Conservation (phyloP, 2,329 filamentous ascomycete species). For the Exophiala aquamarina region DNA sequence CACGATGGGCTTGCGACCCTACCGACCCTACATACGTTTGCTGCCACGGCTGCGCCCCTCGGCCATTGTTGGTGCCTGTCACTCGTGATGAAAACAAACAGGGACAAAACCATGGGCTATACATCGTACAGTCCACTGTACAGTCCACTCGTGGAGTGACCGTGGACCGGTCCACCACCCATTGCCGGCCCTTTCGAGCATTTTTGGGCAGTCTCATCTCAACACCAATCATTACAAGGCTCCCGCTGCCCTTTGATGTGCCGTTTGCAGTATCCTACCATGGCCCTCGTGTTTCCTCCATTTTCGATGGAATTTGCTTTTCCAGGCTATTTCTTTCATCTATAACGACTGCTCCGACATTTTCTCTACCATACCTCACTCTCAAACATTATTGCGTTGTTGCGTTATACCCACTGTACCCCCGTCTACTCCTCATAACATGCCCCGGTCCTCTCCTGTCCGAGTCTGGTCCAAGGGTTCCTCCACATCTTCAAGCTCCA, state of each 20-base stretch:
- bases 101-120: conserved; percentile 7
- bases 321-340: conserved; percentile 3
- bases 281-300: conserved; percentile 6
- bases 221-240: conserved; percentile 14
- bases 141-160: conserved; percentile 16
- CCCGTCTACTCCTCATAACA: conserved; percentile 3
- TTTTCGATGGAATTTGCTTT: conserved; percentile 4
- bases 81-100: conserved; percentile 6
- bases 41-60: neutral
- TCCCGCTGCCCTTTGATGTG: conserved; percentile 16
- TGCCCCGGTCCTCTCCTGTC: conserved; percentile 12
- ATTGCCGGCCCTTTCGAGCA: conserved; percentile 8
- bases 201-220: conserved; percentile 3
- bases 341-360: conserved; percentile 1
- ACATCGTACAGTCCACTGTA: neutral
- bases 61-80: conserved; percentile 18
- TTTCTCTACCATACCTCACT: conserved; percentile 1
- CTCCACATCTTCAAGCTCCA: conserved; percentile 20
- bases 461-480: conserved; percentile 19
- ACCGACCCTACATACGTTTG: no score
- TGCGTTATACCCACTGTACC: neutral
- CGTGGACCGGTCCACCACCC: no score
- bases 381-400: neutral
- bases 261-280: conserved; percentile 8
- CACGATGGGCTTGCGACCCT: no score